Evolutionary conservation across 179 eudicot genomes (phyloP), one percentile per base, ranked within the genome.

Genomic region (Heliamphora pulchella): DNA sequence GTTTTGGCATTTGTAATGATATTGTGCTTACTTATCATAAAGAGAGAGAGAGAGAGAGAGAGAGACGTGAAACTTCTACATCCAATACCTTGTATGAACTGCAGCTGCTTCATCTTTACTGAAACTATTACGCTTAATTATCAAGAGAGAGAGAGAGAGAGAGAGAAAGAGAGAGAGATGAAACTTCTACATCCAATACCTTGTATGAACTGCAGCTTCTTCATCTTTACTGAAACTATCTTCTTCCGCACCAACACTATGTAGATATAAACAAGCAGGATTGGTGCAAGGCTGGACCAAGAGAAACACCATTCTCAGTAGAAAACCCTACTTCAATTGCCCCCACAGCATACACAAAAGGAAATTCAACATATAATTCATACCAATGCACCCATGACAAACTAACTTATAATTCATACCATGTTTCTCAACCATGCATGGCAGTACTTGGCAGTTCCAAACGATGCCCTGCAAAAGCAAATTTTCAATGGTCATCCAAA

Each of bases 171-270:
- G 55, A 43, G 77, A 74, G n/a, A n/a, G 17, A 59, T 2, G 1
- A 57, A 58, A n/a, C n/a, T 65, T 59, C 18, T n/a, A 67, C 67
- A 47, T 71, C 43, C 20, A 43, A 77, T 88, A 96, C 99, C 94
- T 92, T 61, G 98, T 89, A 79, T 92, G 92, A 2, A 93, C 92
- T 57, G 99, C 95, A 81, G 93, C 91, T 71, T 85, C 89, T 85
- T 96, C 99, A 83, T 96, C 99, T 87, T 92, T 96, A 47, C 96
- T 86, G 79, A 96, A 96, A 89, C 98, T 96, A 87, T 96, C 99
- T 86, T 94, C 97, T 59, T 91, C 94, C 70, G 96, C 87, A 75
- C 99, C 99, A 85, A 94, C 69, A 83, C 86, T 88, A 87, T 96
- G 99, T 88, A 96, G 89, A 84, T 96, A 96, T 53, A 96, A 87